Conservation (phyloP, 768 basidiomycete genomes). For the Termitomyces sp. region DNA sequence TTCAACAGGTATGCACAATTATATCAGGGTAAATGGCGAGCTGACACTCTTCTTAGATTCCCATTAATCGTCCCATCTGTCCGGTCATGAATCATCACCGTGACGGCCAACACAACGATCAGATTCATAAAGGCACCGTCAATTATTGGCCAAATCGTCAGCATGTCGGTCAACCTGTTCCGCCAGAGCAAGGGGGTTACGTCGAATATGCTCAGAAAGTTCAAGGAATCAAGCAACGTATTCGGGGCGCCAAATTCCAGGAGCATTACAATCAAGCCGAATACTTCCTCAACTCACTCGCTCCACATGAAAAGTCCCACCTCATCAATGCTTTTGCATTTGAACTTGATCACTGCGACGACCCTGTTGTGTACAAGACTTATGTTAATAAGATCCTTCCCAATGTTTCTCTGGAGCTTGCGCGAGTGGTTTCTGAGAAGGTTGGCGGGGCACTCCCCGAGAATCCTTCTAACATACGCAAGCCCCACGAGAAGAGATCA, state of each 20-base stretch:
- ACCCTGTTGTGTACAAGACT: slow-evolving; percentile 60
- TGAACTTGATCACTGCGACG: slow-evolving; percentile 82
- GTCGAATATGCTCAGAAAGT: slow-evolving; percentile 49
- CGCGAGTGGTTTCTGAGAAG: slow-evolving; percentile 57
- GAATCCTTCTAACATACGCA: slow-evolving; percentile 29
- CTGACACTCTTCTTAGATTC: slow-evolving; percentile 39
- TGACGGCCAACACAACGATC: slow-evolving; percentile 53
- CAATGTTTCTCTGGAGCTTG: slow-evolving; percentile 70
- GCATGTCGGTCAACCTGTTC: slow-evolving; percentile 39
- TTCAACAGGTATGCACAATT: slow-evolving; percentile 46
- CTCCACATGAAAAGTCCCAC: slow-evolving; percentile 64
- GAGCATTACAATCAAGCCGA: slow-evolving; percentile 75
- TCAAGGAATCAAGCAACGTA: slow-evolving; percentile 50
- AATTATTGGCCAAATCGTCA: slow-evolving; percentile 87
- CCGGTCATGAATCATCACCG: slow-evolving; percentile 69
- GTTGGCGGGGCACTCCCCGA: slow-evolving; percentile 59
- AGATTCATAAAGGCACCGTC: slow-evolving; percentile 49
- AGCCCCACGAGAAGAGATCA: slow-evolving; percentile 55
- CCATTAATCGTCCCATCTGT: slow-evolving; percentile 79
- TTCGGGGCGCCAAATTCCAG: slow-evolving; percentile 67
- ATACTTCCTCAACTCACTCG: slow-evolving; percentile 81
- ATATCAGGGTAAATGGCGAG: background rate
- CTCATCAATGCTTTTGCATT: slow-evolving; percentile 68
- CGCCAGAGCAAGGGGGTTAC: slow-evolving; percentile 50
- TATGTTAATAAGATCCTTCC: slow-evolving; percentile 61